Conservation (phyloP, 441 rosid genomes). For the Populus trichocarpa region DNA sequence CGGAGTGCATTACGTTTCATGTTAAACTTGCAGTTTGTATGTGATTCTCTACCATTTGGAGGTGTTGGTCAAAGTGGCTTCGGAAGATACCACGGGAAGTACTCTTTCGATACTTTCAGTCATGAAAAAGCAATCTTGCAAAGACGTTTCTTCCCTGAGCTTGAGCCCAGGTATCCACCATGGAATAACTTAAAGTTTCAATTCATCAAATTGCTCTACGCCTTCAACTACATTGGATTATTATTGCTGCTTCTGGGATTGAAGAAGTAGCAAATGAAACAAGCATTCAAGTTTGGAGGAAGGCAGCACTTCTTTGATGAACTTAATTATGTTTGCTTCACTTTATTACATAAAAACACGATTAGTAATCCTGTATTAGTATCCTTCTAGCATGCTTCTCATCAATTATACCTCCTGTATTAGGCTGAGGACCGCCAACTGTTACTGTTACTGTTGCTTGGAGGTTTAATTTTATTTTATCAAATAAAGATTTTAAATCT, state of each 20-base stretch:
- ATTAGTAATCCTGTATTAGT: background rate
- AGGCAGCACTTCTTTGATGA: too few relatives aligned
- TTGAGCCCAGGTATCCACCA: conserved; percentile 79
- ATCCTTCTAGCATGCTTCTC: background rate
- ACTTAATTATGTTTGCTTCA: background rate
- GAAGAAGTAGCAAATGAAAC: conserved; percentile 20
- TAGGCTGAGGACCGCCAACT: too few relatives aligned
- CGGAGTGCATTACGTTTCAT: background rate
- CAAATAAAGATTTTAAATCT: background rate
- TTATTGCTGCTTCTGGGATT: conserved; percentile 55
- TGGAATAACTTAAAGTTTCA: conserved; percentile 67
- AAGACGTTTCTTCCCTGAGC: conserved; percentile 53
- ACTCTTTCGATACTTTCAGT: conserved; percentile 92
- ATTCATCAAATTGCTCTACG: conserved; percentile 54
- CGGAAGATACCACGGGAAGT: conserved; percentile 91
- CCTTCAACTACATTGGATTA: conserved; percentile 48
- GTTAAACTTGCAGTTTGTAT: conserved; percentile 41
- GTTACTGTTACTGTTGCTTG: too few relatives aligned
- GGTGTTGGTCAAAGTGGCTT: conserved; percentile 81
- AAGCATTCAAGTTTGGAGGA: background rate
- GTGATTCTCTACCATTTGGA: conserved; percentile 79
- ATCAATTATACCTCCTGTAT: too few relatives aligned
- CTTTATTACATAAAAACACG: background rate
- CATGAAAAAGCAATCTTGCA: conserved; percentile 73
- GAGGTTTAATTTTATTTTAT: too few relatives aligned